Base-by-base conservation (phyloP, 2,329 filamentous ascomycete genomes). In the Colletotrichum sp. region DNA sequence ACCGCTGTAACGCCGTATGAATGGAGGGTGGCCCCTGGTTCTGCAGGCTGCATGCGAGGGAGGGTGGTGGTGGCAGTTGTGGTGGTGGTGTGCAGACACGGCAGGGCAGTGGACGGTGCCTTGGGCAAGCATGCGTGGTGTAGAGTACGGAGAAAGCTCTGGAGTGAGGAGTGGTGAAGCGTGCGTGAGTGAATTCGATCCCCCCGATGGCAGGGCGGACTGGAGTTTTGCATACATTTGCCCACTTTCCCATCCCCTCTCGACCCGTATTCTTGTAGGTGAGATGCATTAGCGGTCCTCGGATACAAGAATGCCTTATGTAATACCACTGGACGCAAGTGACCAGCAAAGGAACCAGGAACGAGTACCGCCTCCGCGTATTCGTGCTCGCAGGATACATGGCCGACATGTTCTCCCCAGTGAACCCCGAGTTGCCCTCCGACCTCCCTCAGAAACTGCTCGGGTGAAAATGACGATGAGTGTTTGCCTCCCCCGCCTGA, bases 161-260 rank as follows among this genome's bases (percentile, higher is more conserved):
- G 16, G 16, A 32, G 15, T 34, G 59, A 30, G 32, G 39, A 44
- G 39, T 28, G 22, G 63, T 30, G 24, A 65, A 12, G 30, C 44
- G 18, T 7, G 64, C 30, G 24, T 26, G 10, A 13, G 24, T 16
- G 22, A 55, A 34, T 60, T 36, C 68, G 52, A 70, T 34, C 48
- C 16, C 66, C 22, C 67, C 55, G 44, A 70, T 70, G 48, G 22
- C 57, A 32, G 55, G n/a, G 24, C 9, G 68, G 36, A 70, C 68
- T 52, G 36, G 57, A 75, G 62, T 75, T 75, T 75, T 73, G 63
- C 71, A 69, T 62, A 72, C 55, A 52, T 22, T 10, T 55, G n/a
- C 57, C 69, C 69, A 75, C 73, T 75, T 75, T 75, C 73, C 73
- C 73, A 72, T 72, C 63, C 52, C 59, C 24, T 44, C 24, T 24